Evolutionary conservation across 2,329 filamentous ascomycete genomes (phyloP).

Genomic region (Colletotrichum godetiae): DNA sequence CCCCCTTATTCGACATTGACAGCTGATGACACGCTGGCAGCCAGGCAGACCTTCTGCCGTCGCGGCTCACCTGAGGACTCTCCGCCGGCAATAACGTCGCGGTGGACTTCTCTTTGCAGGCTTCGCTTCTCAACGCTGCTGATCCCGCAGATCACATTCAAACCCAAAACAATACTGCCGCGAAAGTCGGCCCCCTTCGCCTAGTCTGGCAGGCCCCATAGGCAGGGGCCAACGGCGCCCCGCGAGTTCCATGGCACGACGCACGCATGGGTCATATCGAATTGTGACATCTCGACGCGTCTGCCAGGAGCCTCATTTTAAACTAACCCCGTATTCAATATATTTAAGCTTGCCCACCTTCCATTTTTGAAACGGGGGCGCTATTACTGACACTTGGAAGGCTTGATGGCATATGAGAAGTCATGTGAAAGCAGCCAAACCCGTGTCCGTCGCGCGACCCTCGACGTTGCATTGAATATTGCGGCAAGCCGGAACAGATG

Average conservation of each 20-base stretch:
- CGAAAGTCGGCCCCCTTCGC: constrained; percentile 10
- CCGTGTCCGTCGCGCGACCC: background rate
- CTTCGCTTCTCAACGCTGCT: constrained; percentile 18
- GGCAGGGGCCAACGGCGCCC: constrained; percentile 7
- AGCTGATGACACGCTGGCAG: constrained; percentile 6
- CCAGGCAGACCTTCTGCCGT: background rate
- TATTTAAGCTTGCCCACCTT: constrained; percentile 13
- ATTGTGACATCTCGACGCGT: constrained; percentile 14
- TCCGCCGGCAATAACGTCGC: constrained; percentile 1
- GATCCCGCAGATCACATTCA: constrained; percentile 35
- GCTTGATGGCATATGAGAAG: background rate
- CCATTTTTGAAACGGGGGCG: background rate
- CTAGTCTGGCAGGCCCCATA: constrained; percentile 19
- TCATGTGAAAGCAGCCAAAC: background rate
- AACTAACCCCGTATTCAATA: background rate
- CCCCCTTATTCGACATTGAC: constrained; percentile 20
- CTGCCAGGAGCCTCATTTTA: constrained; percentile 24
- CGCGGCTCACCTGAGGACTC: constrained; percentile 5
- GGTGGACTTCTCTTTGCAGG: background rate
- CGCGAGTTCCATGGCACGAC: background rate
- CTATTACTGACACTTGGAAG: background rate
- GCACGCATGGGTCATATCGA: background rate
- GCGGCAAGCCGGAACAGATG: background rate
- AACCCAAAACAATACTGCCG: constrained; percentile 30
- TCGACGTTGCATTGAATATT: background rate